phyloP scores from a whole-genome alignment of 768 basidiomycete genomes.

The Boletus reticuloceps region DNA sequence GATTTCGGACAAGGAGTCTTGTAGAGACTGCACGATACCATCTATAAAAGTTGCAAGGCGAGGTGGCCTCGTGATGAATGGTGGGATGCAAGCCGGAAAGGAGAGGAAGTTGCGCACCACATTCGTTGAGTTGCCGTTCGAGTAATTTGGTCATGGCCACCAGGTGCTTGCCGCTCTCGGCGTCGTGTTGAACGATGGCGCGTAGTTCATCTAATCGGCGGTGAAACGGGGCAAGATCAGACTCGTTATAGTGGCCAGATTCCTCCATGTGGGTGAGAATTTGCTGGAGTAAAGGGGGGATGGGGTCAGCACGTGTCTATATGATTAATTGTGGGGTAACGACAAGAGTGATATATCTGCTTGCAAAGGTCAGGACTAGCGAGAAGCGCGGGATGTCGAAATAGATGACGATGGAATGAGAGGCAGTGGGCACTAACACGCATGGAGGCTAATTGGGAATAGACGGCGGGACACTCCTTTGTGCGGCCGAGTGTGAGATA shows the following conservation, averaged over 20 bases:
- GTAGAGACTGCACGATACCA: constrained; percentile 69
- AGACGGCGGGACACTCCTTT: constrained; percentile 90
- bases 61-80: not conserved
- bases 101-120: constrained; percentile 56
- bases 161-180: constrained; percentile 78
- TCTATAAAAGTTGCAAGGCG: constrained; percentile 43
- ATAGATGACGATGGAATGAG: constrained; percentile 1
- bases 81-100: not conserved
- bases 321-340: constrained; percentile 14
- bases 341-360: constrained; percentile 18
- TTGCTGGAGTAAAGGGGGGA: constrained; percentile 56
- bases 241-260: constrained; percentile 89
- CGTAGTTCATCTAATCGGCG: constrained; percentile 78
- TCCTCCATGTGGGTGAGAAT: constrained; percentile 95
- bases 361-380: constrained; percentile 24
- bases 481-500: constrained; percentile 98
- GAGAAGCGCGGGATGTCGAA: not conserved
- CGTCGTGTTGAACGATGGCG: constrained; percentile 81
- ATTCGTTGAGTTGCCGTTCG: constrained; percentile 87
- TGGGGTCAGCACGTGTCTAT: constrained; percentile 27
- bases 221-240: constrained; percentile 86
- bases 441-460: constrained; percentile 96
- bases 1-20: constrained; percentile 82
- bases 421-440: constrained; percentile 57
- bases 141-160: constrained; percentile 86